Base-by-base conservation (phyloP, 2,329 filamentous ascomycete species). In the Scedosporium minutisporum region DNA sequence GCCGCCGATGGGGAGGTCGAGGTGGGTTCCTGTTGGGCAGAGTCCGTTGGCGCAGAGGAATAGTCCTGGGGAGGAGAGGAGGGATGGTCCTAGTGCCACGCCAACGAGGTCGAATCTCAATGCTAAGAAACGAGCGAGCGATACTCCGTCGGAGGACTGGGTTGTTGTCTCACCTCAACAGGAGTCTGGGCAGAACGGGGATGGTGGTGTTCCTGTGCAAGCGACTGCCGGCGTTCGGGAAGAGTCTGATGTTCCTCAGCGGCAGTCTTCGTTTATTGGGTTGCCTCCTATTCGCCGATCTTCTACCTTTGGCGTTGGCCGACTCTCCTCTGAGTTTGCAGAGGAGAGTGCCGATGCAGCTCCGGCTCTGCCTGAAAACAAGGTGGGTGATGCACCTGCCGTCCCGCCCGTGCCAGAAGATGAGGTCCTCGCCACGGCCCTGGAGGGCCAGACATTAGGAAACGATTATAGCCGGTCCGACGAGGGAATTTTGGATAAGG, bases 281-380 rank as follows among this genome's bases (percentile, higher is more conserved):
- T 71, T 87, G 44, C 84, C 85, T 3, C 82, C 82, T 1, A 85
- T 87, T 63, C 78, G 82, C 57, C 77, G 82, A 38, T 79, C 77
- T 14, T 86, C 84, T 16, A 82, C 81, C 3, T 83, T 87, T 70
- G 80, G 80, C 1, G 38, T 44, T 51, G 25, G 23, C 27, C 33
- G 23, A 60, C 23, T 48, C 33, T n/a, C 58, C 27, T 6, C 44
- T 3, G 27, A 58, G 14, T 12, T 21, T 23, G n/a, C 5, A 12
- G 25, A 33, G 16, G 18, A 23, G 6, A 9, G 21, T 29, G 16
- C n/a, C 33, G 18, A 44, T 10, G n/a, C 18, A 66, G 81, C 18
- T 70, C 67, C 23, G 66, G 70, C 38, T 71, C 33, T 3, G 33
- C 71, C 42, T 72, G 68, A 62, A 75, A 73, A 63, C 74, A 73